phyloP scores from a whole-genome alignment of 257 asterid species.

The Solanum chaucha region DNA sequence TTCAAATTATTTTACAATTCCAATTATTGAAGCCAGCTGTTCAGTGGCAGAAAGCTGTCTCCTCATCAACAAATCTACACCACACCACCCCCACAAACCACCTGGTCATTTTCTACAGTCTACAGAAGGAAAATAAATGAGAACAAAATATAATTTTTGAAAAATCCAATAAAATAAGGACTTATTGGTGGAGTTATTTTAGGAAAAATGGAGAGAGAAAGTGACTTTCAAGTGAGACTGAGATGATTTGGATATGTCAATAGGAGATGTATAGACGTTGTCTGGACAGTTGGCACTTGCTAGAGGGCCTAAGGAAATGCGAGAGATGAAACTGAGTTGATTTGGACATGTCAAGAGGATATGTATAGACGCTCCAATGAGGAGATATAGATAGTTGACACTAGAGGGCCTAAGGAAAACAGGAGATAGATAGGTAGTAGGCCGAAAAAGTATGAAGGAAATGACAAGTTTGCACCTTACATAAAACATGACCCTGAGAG shows the following conservation, averaged over 20 bases:
- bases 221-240: neutral
- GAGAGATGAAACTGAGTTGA: too few relatives aligned
- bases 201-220: neutral
- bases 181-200: neutral
- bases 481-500: neutral
- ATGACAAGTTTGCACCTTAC: neutral
- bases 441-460: neutral
- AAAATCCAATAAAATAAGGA: neutral
- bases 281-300: too few relatives aligned
- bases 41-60: neutral
- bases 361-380: too few relatives aligned
- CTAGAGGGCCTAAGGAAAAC: too few relatives aligned
- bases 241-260: too few relatives aligned
- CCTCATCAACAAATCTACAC: neutral
- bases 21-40: neutral
- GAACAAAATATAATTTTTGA: neutral
- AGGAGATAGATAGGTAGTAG: neutral
- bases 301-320: neutral
- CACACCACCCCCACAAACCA: neutral
- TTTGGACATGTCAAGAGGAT: too few relatives aligned
- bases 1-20: neutral
- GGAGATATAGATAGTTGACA: too few relatives aligned
- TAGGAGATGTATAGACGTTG: neutral
- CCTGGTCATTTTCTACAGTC: neutral
- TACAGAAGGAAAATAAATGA: neutral